Percentiles rank a stretch among this genome's conserved stretches.
Evolutionary conservation across 768 basidiomycete species (phyloP).

Genomic region (Boletus sp.): DNA sequence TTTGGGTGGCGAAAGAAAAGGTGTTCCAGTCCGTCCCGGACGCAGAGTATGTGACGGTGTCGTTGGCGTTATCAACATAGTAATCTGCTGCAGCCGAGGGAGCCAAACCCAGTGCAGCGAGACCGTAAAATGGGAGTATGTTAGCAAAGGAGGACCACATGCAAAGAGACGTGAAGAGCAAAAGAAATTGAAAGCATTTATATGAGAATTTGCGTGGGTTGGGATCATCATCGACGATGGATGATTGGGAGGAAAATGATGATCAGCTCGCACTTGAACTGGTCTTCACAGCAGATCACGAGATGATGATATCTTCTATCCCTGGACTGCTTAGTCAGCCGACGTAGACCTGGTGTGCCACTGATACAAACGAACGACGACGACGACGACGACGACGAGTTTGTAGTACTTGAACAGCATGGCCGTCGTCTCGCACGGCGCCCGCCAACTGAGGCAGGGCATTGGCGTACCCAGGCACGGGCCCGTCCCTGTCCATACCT

Average conservation of each 20-base stretch:
- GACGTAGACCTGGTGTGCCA: slow-evolving; percentile 12
- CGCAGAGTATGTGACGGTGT: slow-evolving; percentile 2
- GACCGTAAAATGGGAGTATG: background rate
- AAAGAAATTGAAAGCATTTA: background rate
- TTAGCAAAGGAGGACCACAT: background rate
- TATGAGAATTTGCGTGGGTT: background rate
- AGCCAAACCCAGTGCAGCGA: background rate
- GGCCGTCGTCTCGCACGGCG: slow-evolving; percentile 25
- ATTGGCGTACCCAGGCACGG: slow-evolving; percentile 7
- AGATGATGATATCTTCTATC: too few species aligned
- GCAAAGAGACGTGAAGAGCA: too few species aligned
- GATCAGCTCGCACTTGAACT: too few species aligned
- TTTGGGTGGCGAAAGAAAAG: slow-evolving; percentile 2
- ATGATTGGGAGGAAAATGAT: too few species aligned
- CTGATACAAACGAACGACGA: background rate
- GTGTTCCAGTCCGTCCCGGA: background rate
- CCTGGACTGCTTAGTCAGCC: slow-evolving; percentile 19
- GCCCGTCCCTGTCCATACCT: background rate
- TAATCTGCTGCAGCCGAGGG: slow-evolving; percentile 7
- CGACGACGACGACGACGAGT: background rate
- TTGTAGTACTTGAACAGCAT: slow-evolving; percentile 8
- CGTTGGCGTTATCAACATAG: slow-evolving; percentile 12
- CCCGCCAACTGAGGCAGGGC: slow-evolving; percentile 26
- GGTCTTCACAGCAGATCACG: too few species aligned
- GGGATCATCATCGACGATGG: background rate